Base-by-base conservation (phyloP, 108 stramenopile species). In the Schizochytrium sp. region DNA sequence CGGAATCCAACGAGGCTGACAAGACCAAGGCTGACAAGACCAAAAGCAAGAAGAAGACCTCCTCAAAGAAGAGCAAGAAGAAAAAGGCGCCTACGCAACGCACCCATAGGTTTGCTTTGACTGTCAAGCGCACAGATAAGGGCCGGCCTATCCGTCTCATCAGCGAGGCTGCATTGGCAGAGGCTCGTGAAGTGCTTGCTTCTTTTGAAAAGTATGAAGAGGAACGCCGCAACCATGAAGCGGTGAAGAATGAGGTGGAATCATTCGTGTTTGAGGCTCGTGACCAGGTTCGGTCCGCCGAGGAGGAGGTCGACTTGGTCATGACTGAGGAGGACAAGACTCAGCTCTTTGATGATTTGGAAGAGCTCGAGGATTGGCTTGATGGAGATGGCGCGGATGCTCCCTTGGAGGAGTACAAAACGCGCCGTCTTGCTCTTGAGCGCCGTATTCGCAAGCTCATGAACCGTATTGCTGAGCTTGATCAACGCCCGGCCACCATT, bases 311-410 rank as follows among this genome's bases (percentile, higher is more conserved):
- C 87, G 91, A 72, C 88, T 90, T 91, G 89, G 96, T 99, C 19
- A 95, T 97, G 7, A 97, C 97, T 10, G 97, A 98, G 55, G 97
- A 97, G 87, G 98, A 98, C 90, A 95, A 97, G 42, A 96, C 96
- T 87, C 96, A 95, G 55, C 89, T 97, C 72, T 87, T 89, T 28
- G 92, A 95, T 56, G 72, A 94, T 60, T 94, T 96, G 28, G 90
- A 94, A 46, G 96, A 94, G 61, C 94, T 95, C 12, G 97, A 97
- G 91, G 98, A 98, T 7, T 99, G 99, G 99, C 93, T 99, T 89
- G 98, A 97, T 73, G 98, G 98, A 40, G 98, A 97, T 1, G 89
- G 89, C 56, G 95, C 94, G 92, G 93, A 91, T 89, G 97, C 97
- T 72, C 97, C 96, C 88, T 91, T 97, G 60, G 89, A 89, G 3